Conservation (phyloP, 2,329 filamentous ascomycete genomes). For the Penicillium sp. region DNA sequence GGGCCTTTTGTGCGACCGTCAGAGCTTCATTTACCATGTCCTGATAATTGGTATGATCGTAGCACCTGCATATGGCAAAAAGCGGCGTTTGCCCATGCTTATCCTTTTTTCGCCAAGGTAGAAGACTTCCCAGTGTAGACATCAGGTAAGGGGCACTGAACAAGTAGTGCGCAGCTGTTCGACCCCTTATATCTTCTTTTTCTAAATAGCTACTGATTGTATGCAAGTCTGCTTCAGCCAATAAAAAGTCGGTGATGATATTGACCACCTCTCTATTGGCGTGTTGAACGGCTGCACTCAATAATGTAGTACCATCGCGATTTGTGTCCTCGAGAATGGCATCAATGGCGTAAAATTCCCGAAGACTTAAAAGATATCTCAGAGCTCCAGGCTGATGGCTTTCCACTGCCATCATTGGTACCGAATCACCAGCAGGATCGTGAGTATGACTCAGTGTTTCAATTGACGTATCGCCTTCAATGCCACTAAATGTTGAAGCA, state of each 20-base stretch:
- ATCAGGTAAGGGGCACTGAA: slow-evolving; percentile 88
- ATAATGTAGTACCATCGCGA: slow-evolving; percentile 80
- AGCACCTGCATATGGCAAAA: slow-evolving; percentile 90
- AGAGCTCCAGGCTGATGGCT: slow-evolving; percentile 68
- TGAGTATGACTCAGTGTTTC: slow-evolving; percentile 58
- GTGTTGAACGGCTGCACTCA: slow-evolving; percentile 86
- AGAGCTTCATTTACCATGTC: slow-evolving; percentile 83
- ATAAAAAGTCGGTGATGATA: slow-evolving; percentile 68
- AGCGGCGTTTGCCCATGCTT: slow-evolving; percentile 97
- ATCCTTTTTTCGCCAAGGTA: slow-evolving; percentile 88
- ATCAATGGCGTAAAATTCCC: slow-evolving; percentile 68
- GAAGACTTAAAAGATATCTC: slow-evolving; percentile 72
- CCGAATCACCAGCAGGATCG: slow-evolving; percentile 69
- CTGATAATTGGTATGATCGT: slow-evolving; percentile 84
- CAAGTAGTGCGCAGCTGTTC: slow-evolving; percentile 90
- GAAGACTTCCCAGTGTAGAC: slow-evolving; percentile 65
- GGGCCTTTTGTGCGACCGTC: slow-evolving; percentile 66
- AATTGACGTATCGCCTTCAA: slow-evolving; percentile 83
- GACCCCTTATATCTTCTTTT: slow-evolving; percentile 75
- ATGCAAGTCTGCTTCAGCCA: slow-evolving; percentile 52
- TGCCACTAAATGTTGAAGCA: slow-evolving; percentile 65
- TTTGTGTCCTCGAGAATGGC: slow-evolving; percentile 78
- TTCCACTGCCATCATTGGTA: slow-evolving; percentile 82
- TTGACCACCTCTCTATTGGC: slow-evolving; percentile 72
- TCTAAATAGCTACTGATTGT: slow-evolving; percentile 66